A percentile compares a stretch with the other conserved stretches of the same genome.
Evolutionary conservation across 1,284 basidiomycete genomes (phyloP).

Genomic region (Flammula alnicola): DNA sequence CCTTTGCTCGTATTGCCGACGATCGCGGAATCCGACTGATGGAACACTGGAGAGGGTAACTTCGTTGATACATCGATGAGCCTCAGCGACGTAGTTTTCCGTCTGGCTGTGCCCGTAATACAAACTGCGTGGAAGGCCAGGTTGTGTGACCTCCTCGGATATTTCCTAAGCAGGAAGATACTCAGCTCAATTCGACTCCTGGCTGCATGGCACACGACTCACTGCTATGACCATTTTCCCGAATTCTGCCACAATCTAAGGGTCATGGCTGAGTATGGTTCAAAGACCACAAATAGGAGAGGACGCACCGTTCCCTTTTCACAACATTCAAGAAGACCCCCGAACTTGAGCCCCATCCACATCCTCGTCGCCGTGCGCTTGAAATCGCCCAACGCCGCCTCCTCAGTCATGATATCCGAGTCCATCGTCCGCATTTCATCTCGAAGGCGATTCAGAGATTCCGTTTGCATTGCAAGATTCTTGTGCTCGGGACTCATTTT

Average conservation of each 20-base stretch:
- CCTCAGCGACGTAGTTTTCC: conserved; percentile 65
- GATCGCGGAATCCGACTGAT: conserved; percentile 23
- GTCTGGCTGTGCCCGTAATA: conserved; percentile 73
- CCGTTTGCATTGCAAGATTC: conserved; percentile 78
- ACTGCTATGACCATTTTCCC: conserved; percentile 81
- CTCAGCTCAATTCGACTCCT: not conserved
- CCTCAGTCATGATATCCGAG: conserved; percentile 83
- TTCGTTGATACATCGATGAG: conserved; percentile 60
- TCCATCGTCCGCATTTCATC: conserved; percentile 84
- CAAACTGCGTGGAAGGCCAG: conserved; percentile 76
- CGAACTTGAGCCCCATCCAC: conserved; percentile 88
- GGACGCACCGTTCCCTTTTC: conserved; percentile 76
- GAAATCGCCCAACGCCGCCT: conserved; percentile 84
- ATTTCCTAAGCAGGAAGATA: conserved; percentile 61
- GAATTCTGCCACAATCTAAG: conserved; percentile 80
- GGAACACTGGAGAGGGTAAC: conserved; percentile 56
- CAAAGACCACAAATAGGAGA: not conserved
- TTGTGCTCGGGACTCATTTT: conserved; percentile 95
- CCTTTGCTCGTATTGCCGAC: conserved; percentile 18
- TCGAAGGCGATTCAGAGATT: conserved; percentile 73
- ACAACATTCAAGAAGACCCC: conserved; percentile 83
- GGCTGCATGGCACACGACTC: conserved; percentile 30
- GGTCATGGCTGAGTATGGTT: conserved; percentile 7
- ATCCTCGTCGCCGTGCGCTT: conserved; percentile 75
- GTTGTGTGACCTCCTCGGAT: conserved; percentile 78